Conservation (phyloP, 306 rosid genomes). For the Cyclanthera cordifolia region DNA sequence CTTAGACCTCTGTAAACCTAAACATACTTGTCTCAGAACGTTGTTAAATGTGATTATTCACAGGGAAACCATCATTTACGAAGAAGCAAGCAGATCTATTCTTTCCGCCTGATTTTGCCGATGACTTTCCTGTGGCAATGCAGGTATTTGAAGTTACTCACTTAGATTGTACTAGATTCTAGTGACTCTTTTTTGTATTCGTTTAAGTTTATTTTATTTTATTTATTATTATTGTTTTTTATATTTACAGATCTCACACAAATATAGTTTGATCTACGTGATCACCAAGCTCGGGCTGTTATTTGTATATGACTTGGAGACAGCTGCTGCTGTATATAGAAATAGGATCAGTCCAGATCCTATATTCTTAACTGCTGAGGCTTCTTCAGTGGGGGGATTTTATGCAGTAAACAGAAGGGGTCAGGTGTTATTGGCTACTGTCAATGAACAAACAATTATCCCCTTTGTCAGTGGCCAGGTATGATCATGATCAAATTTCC, state of each 20-base stretch:
- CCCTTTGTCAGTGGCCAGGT: conserved; percentile 95
- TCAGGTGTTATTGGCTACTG: conserved; percentile 94
- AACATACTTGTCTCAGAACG: too few relatives aligned
- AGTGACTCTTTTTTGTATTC: background rate
- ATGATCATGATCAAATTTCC: conserved; percentile 18
- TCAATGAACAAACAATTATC: conserved; percentile 89
- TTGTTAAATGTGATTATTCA: conserved; percentile 17
- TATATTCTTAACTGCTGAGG: conserved; percentile 93
- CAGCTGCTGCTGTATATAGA: conserved; percentile 94
- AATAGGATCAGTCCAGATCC: conserved; percentile 99
- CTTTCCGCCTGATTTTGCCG: conserved; percentile 98
- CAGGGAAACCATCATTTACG: conserved; percentile 92
- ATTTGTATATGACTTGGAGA: conserved; percentile 95
- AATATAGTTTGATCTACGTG: conserved; percentile 84
- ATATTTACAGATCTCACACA: conserved; percentile 78
- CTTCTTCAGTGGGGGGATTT: conserved; percentile 83
- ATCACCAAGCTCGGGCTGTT: conserved; percentile 98
- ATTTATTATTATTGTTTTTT: conserved; percentile 9
- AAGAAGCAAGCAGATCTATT: conserved; percentile 98
- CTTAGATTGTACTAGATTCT: conserved; percentile 9
- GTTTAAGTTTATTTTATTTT: too few relatives aligned
- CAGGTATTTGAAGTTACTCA: conserved; percentile 47
- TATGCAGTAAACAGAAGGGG: conserved; percentile 93
- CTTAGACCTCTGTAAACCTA: background rate
- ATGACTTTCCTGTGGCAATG: conserved; percentile 97